Evolutionary conservation across 768 basidiomycete genomes (phyloP), one percentile per base, ranked within the genome.

Genomic region (Cystofilobasidium macerans): DNA sequence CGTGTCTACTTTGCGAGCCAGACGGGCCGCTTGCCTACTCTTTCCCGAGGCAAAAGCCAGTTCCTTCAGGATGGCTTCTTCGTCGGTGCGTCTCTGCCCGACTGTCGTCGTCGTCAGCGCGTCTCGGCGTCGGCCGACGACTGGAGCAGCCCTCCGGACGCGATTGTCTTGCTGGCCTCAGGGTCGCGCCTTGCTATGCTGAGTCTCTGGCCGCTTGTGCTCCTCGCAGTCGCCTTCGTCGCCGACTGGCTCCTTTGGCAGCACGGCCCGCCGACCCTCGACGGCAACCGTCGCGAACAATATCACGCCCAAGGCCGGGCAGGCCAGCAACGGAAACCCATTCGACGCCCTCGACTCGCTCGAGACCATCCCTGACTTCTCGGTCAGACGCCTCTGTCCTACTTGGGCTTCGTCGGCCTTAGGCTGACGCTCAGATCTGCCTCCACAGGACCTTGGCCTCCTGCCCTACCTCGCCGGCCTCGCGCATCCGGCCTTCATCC

Each of bases 401-500:
- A n/a, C n/a, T n/a, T n/a, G n/a, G n/a, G n/a, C 28, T 30, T 32
- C 42, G 7, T 24, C 43, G 3, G 18, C 12, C 9, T 14, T 14
- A 6, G 26, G 42, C 61, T 61, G 47, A 51, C 20, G 30, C 40
- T 36, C 22, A 24, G 24, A 1, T 14, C 6, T n/a, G 22, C 45
- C 33, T 5, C 12, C 0, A 22, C 57, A 65, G 64, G 43, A n/a
- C 18, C 45, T 65, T 0, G 33, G 38, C 5, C 57, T 65, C n/a
- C 47, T 65, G 13, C 36, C 57, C 3, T 65, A 65, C 32, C 64
- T 65, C 24, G 54, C 38, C n/a, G 32, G 36, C 0, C 56, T 57
- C 18, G 43, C 64, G 26, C 43, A 65, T 48, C 64, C 64, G 1
- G 43, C 64, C 22, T 65, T 35, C 43, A 45, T 65, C 47, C 42